Evolutionary conservation across 2,329 filamentous ascomycete species (phyloP).

Genomic region (Claviceps cyperi): DNA sequence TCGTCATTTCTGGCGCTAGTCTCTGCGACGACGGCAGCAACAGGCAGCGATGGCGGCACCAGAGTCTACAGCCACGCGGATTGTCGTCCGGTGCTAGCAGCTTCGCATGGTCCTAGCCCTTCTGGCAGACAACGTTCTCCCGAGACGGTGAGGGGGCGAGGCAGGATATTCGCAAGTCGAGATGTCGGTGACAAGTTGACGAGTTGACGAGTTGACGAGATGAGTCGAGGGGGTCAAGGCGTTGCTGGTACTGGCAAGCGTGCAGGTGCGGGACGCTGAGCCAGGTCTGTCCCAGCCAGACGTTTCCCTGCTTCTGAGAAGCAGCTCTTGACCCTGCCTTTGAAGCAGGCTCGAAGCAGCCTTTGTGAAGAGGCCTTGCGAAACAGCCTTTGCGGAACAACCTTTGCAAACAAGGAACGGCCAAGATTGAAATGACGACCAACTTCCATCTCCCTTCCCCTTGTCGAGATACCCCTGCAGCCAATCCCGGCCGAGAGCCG

Average conservation of each 20-base stretch:
- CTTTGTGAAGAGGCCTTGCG: no score
- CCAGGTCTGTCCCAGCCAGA: neutral
- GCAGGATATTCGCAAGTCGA: no score
- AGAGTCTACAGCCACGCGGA: neutral
- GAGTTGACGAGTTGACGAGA: neutral
- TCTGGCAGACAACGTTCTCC: neutral
- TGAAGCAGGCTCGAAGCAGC: neutral
- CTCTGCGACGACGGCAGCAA: neutral
- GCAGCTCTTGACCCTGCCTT: neutral
- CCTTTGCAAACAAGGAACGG: no score
- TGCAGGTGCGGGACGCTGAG: neutral
- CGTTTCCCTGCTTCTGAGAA: neutral
- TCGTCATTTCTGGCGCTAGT: neutral
- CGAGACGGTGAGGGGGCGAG: neutral
- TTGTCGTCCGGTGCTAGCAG: slow-evolving; percentile 2
- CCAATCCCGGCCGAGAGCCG: no score
- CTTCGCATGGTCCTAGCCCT: slow-evolving; percentile 1
- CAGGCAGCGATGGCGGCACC: slow-evolving; percentile 1
- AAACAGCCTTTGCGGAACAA: no score
- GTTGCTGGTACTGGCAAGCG: neutral
- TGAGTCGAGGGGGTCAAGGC: neutral
- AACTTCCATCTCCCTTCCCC: no score
- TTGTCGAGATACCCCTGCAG: no score
- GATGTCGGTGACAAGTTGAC: neutral
- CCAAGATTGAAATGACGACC: no score